Evolutionary conservation across 2,329 filamentous ascomycete genomes (phyloP).

Genomic region (Lachnellula subtilissima): DNA sequence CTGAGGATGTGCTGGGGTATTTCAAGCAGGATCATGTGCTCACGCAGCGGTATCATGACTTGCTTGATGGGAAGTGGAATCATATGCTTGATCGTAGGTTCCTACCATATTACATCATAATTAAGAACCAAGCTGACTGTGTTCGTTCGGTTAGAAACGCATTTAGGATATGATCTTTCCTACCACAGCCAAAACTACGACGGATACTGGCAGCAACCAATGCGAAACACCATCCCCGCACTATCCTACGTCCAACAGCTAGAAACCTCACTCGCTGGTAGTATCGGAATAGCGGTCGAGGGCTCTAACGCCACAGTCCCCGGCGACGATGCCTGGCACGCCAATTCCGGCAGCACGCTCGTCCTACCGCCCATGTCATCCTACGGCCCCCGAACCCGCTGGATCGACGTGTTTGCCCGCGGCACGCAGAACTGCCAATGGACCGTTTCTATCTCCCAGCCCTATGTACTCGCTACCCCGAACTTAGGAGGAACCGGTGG

Average conservation of each 20-base stretch:
- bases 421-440: slow-evolving; percentile 50
- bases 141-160: slow-evolving; percentile 42
- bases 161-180: slow-evolving; percentile 44
- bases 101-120: background rate
- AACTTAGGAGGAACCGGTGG: slow-evolving; percentile 46
- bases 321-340: slow-evolving; percentile 60
- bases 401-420: slow-evolving; percentile 60
- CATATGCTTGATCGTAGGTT: slow-evolving; percentile 52
- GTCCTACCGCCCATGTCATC: slow-evolving; percentile 53
- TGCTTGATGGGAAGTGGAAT: slow-evolving; percentile 59
- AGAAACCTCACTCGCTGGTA: slow-evolving; percentile 55
- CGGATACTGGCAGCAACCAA: slow-evolving; percentile 63
- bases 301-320: slow-evolving; percentile 62
- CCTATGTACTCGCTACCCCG: slow-evolving; percentile 49
- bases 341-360: slow-evolving; percentile 49
- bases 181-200: slow-evolving; percentile 2
- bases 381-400: slow-evolving; percentile 51
- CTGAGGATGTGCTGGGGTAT: slow-evolving; percentile 45
- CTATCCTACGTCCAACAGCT: slow-evolving; percentile 54
- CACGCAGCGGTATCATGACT: slow-evolving; percentile 50
- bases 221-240: slow-evolving; percentile 62
- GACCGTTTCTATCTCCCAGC: slow-evolving; percentile 41
- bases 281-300: slow-evolving; percentile 60
- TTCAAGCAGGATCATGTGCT: slow-evolving; percentile 54
- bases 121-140: slow-evolving; percentile 27